Percentiles rank a stretch among this genome's conserved stretches.
Evolutionary conservation across 2,329 filamentous ascomycete genomes (phyloP).

Genomic region (Talaromyces sp.): DNA sequence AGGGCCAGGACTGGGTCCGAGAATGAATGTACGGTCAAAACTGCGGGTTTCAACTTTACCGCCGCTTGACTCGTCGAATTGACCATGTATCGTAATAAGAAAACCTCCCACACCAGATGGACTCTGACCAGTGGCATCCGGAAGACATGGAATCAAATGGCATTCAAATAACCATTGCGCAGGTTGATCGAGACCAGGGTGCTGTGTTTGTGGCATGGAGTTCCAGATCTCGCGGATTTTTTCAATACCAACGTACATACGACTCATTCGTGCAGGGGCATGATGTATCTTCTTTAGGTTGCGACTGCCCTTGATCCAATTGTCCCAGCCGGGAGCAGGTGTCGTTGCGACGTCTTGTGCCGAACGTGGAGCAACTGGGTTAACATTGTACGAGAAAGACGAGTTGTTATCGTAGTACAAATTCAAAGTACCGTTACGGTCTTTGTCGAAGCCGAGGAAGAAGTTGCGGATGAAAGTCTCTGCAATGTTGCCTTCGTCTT

Average conservation of each 20-base stretch:
- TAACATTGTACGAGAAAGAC: conserved; percentile 71
- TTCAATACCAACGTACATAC: conserved; percentile 62
- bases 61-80: conserved; percentile 70
- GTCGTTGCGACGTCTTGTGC: conserved; percentile 43
- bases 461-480: conserved; percentile 73
- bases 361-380: conserved; percentile 56
- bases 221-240: conserved; percentile 68
- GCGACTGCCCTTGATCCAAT: conserved; percentile 73
- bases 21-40: conserved; percentile 76
- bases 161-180: conserved; percentile 81
- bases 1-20: conserved; percentile 69
- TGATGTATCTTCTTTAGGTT: conserved; percentile 70
- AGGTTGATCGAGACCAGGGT: conserved; percentile 64
- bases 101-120: conserved; percentile 70
- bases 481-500: conserved; percentile 70
- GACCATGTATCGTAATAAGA: conserved; percentile 74
- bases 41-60: conserved; percentile 63
- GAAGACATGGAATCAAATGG: conserved; percentile 66
- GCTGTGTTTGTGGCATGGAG: conserved; percentile 66
- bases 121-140: conserved; percentile 64
- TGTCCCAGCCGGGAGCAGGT: conserved; percentile 54
- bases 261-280: conserved; percentile 58
- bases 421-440: conserved; percentile 60
- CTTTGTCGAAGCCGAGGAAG: conserved; percentile 68
- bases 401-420: conserved; percentile 74